phyloP scores from a whole-genome alignment of 352 stramenopile genomes.

The Globisporangium nunn region DNA sequence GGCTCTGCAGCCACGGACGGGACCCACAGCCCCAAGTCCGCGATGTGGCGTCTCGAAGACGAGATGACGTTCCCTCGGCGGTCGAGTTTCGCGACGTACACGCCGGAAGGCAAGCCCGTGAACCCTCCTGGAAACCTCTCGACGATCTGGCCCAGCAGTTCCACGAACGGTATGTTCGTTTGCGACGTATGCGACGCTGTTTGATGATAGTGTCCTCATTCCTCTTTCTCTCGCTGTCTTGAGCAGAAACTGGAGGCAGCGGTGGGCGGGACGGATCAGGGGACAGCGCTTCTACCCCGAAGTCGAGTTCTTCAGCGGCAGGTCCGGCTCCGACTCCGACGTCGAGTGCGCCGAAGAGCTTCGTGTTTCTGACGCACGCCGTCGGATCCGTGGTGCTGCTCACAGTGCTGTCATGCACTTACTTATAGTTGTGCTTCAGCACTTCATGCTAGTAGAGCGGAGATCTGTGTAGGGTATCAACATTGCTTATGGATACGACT shows the following conservation, averaged over 20 bases:
- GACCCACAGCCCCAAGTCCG: conserved; percentile 29
- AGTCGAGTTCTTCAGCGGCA: not conserved
- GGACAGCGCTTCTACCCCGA: not conserved
- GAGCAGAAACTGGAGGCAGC: conserved; percentile 6
- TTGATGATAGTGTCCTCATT: not conserved
- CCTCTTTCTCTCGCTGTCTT: not conserved
- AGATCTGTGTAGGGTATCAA: too few species aligned
- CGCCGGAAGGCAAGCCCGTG: conserved; percentile 33
- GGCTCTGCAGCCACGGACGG: conserved; percentile 40
- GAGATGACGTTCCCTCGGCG: conserved; percentile 36
- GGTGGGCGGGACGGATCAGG: conserved; percentile 7
- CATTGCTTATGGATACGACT: too few species aligned
- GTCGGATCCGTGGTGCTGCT: not conserved
- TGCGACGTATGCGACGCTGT: not conserved
- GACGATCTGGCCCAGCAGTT: conserved; percentile 15
- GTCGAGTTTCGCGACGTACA: conserved; percentile 14
- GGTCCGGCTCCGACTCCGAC: not conserved
- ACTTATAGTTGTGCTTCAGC: conserved; percentile 1
- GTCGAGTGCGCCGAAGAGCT: not conserved
- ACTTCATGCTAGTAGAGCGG: too few species aligned
- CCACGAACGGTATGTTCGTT: conserved; percentile 16
- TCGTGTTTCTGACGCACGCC: not conserved
- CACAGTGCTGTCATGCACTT: not conserved
- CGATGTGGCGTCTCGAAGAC: conserved; percentile 42
- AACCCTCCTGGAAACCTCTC: conserved; percentile 26